These are phyloP conservation scores for Sporothrix brasiliensis DNA, from an alignment of 2,329 filamentous ascomycete species.

Conservation along the genomic window DNA sequence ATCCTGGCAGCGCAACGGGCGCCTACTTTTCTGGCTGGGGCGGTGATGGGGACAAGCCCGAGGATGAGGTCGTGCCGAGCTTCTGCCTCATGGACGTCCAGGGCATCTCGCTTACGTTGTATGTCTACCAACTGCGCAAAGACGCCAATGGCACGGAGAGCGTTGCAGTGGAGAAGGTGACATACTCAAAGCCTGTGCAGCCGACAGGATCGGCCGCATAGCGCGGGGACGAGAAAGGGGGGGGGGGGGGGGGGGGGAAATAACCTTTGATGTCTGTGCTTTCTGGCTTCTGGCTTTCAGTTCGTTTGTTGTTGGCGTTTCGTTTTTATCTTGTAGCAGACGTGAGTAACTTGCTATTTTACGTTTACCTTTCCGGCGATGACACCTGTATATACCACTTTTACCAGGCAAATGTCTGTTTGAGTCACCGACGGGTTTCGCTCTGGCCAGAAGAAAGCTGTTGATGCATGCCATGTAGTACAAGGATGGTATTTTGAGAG, in stretches of 20 bases:
- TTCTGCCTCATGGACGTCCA: slow-evolving; percentile 99
- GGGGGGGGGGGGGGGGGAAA: too few relatives aligned
- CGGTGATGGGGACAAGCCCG: slow-evolving; percentile 69
- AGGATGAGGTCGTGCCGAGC: slow-evolving; percentile 80
- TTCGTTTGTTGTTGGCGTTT: neutral
- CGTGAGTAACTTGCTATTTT: slow-evolving; percentile 4
- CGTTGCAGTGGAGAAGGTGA: slow-evolving; percentile 83
- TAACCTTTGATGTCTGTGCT: neutral
- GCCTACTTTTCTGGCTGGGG: slow-evolving; percentile 63
- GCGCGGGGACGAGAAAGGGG: neutral
- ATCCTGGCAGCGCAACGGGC: slow-evolving; percentile 68
- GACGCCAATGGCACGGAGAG: slow-evolving; percentile 76
- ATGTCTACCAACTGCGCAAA: slow-evolving; percentile 86
- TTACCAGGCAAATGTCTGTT: slow-evolving; percentile 6
- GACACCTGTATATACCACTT: slow-evolving; percentile 28
- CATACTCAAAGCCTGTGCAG: slow-evolving; percentile 75
- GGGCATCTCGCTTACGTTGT: slow-evolving; percentile 92
- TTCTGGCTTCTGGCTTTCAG: neutral
- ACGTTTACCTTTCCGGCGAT: neutral
- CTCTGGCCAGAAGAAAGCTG: neutral
- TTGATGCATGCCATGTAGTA: neutral
- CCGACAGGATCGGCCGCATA: slow-evolving; percentile 57
- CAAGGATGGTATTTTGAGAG: neutral
- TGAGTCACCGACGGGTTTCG: neutral
- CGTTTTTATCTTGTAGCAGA: slow-evolving; percentile 4